phyloP scores from a whole-genome alignment of 495 filamentous ascomycete genomes.

The Cryomyces minteri region DNA sequence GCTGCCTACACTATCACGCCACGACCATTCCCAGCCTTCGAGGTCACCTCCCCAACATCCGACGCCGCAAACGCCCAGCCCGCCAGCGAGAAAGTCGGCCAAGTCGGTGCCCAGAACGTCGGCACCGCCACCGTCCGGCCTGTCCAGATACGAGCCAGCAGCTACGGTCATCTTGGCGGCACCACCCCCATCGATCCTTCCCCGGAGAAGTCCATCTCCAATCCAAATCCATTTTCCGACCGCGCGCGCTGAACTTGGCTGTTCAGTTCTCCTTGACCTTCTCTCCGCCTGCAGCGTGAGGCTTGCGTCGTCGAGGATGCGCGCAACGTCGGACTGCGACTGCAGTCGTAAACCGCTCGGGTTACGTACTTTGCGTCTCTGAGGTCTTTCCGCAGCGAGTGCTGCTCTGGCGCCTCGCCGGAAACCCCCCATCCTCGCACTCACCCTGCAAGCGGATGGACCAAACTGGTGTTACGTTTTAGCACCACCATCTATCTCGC shows the following conservation, averaged over 20 bases:
- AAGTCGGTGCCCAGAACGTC: constrained; percentile 15
- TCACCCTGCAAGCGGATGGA: not conserved
- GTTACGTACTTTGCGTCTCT: constrained; percentile 18
- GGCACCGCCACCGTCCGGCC: constrained; percentile 14
- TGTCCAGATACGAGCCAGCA: constrained; percentile 16
- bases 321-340: constrained; percentile 5
- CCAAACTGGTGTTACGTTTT: constrained; percentile 1
- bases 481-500: constrained; percentile 4
- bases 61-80: not conserved
- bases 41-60: constrained; percentile 2
- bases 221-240: constrained; percentile 16
- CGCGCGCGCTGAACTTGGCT: constrained; percentile 13
- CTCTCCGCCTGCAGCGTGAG: constrained; percentile 1
- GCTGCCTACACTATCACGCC: constrained; percentile 17
- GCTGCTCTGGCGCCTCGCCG: constrained; percentile 3
- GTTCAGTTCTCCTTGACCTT: constrained; percentile 20
- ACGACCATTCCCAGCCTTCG: constrained; percentile 15
- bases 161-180: constrained; percentile 15
- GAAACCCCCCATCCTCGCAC: too few species aligned
- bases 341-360: constrained; percentile 19
- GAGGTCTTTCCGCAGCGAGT: constrained; percentile 1
- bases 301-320: constrained; percentile 12
- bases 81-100: constrained; percentile 14
- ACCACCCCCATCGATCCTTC: constrained; percentile 11
- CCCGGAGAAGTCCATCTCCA: constrained; percentile 9